Base-by-base conservation (phyloP, 164 flowering plant genomes). In the Taxillus chinensis region DNA sequence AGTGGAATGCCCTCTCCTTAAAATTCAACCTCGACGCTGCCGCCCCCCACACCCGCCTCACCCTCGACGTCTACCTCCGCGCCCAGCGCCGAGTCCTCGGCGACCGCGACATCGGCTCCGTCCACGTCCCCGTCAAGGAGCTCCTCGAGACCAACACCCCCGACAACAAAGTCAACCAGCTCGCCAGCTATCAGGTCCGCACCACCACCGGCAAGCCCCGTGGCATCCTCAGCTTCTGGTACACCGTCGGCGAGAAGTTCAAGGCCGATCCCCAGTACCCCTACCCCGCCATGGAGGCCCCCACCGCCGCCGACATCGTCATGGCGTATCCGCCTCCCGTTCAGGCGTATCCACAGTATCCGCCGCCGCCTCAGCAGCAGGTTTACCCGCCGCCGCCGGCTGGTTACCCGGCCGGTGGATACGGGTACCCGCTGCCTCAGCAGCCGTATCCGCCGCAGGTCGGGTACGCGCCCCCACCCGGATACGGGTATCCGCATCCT, bases 61-160 rank as follows among this genome's bases (percentile, higher is more conserved):
- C 46, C 64, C 7, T 63, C 15, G 41, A 57, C 62, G 4, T 60
- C 50, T 4, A 41, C 70, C 38, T 87, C 70, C 61, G 67, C 0
- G 68, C 73, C 54, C 79, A 79, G 12, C 75, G 83, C 7, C 27
- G 27, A 27, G 37, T 55, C 7, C 62, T 84, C 39, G 86, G 90
- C 17, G 87, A 86, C 63, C 73, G 62, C 40, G 82, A 75, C 37
- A 64, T 86, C 48, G 90, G 96, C 3, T 78, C 75, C 45, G 90
- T 84, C 38, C 66, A 71, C 50, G 80, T 89, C 0, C 87, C 89
- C 5, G 37, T 86, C 64, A 82, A 78, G 45, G 96, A 89, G 59
- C 78, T 86, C 38, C 68, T 86, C 16, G 77, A 75, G 15, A 55
- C 42, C 10, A 48, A 60, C 15, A 16, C 5, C 37, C 70, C 63